A percentile compares a stretch with the other conserved stretches of the same genome.
Conservation (phyloP, 441 rosid species). For the Rhodomyrtus psidioides region DNA sequence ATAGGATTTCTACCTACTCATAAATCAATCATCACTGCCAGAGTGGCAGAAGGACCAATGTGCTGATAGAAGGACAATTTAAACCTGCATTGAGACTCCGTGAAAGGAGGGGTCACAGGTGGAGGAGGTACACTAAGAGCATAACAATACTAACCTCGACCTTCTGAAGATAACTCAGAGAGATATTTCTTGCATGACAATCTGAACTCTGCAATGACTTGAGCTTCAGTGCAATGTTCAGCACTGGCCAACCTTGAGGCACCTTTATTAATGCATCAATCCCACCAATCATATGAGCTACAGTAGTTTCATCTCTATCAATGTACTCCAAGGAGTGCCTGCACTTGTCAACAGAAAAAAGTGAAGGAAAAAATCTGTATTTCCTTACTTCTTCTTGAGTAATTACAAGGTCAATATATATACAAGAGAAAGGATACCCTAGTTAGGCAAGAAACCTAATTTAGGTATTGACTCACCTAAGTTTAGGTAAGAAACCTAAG, state of each 20-base stretch:
- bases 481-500: too few species aligned
- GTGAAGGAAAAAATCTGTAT: too few species aligned
- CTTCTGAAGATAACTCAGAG: conserved; percentile 49
- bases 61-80: not conserved
- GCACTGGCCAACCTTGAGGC: conserved; percentile 73
- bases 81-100: not conserved
- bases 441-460: too few species aligned
- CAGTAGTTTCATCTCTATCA: conserved; percentile 57
- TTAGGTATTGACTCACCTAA: too few species aligned
- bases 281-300: conserved; percentile 60
- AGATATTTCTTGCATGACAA: conserved; percentile 42
- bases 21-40: not conserved
- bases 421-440: too few species aligned
- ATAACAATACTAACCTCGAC: conserved; percentile 46
- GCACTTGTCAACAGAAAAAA: conserved; percentile 17
- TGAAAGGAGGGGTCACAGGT: not conserved
- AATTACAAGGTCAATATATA: too few species aligned
- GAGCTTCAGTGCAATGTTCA: conserved; percentile 50
- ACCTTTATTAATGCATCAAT: conserved; percentile 59
- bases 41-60: not conserved
- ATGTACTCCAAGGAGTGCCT: conserved; percentile 71
- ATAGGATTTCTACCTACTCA: not conserved
- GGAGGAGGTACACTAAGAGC: not conserved
- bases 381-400: too few species aligned
- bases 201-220: conserved; percentile 47